Evolutionary conservation across 495 filamentous ascomycete genomes (phyloP).

Genomic region (Penicillium dipodomyicola): DNA sequence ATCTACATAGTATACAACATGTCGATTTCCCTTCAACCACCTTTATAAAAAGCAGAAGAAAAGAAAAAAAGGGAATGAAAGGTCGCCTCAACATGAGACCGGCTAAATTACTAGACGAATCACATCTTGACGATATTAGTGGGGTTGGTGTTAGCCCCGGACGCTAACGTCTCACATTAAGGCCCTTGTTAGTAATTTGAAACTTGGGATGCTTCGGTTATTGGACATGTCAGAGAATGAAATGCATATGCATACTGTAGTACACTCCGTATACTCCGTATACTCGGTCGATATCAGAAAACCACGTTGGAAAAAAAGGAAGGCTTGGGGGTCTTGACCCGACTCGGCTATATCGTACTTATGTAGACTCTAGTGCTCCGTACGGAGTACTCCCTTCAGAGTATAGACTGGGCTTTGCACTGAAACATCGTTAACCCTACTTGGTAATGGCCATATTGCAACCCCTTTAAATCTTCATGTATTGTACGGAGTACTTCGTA

Average conservation of each 20-base stretch:
- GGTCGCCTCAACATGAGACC: background rate
- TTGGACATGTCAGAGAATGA: too few species aligned
- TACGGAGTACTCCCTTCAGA: too few species aligned
- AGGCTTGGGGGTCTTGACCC: too few species aligned
- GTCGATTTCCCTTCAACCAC: background rate
- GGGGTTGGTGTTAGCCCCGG: background rate
- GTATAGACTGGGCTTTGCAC: background rate
- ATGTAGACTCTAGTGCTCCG: too few species aligned
- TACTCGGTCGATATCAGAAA: too few species aligned
- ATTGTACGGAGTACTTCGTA: background rate
- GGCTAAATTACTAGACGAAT: background rate
- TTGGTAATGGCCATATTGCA: background rate
- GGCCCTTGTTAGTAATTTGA: background rate
- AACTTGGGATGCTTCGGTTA: background rate
- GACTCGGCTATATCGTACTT: too few species aligned
- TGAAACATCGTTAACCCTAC: background rate
- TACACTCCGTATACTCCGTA: too few species aligned
- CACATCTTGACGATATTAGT: background rate
- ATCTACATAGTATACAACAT: background rate
- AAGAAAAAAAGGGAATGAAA: background rate
- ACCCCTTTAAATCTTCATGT: background rate
- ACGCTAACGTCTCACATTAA: conserved; percentile 18
- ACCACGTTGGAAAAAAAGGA: too few species aligned
- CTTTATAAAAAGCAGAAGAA: background rate
- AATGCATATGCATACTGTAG: too few species aligned